Conservation (phyloP, 768 basidiomycete species). For the Rhizopogon vesiculosus region DNA sequence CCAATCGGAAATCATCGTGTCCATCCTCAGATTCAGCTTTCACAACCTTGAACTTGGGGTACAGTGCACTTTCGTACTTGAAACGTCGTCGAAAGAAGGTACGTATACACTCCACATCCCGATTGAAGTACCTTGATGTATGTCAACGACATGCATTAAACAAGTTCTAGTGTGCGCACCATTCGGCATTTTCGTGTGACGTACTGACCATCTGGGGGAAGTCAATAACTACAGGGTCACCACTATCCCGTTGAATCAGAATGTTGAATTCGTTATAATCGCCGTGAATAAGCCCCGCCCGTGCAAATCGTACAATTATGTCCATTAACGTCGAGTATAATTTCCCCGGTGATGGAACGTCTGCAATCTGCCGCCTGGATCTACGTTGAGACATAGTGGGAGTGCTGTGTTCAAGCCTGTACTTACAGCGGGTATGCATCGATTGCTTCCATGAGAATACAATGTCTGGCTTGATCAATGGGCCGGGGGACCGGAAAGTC, state of each 20-base stretch:
- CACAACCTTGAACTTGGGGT: conserved; percentile 70
- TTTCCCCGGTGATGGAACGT: conserved; percentile 80
- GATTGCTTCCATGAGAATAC: conserved; percentile 93
- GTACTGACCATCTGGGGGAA: conserved; percentile 99
- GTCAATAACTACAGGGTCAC: conserved; percentile 89
- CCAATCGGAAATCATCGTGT: conserved; percentile 64
- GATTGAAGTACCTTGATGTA: conserved; percentile 89
- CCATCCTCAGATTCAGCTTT: conserved; percentile 28
- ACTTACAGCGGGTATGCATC: conserved; percentile 91
- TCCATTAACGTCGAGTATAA: conserved; percentile 94
- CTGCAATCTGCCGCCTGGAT: conserved; percentile 78
- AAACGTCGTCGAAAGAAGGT: conserved; percentile 90
- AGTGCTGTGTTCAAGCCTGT: neutral
- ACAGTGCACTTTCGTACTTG: conserved; percentile 85
- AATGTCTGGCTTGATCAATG: conserved; percentile 92
- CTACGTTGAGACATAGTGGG: neutral
- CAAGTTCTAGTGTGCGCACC: conserved; percentile 42
- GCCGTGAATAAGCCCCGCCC: conserved; percentile 94
- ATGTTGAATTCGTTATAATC: conserved; percentile 99
- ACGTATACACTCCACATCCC: conserved; percentile 95
- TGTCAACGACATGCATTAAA: conserved; percentile 8
- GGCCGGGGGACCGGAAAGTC: conserved; percentile 91
- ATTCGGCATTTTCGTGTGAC: conserved; percentile 95
- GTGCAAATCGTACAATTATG: conserved; percentile 91
- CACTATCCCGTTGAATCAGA: conserved; percentile 72